These are phyloP conservation scores for Madurella fahalii DNA, from an alignment of 2,329 filamentous ascomycete genomes.

Conservation along the genomic window DNA sequence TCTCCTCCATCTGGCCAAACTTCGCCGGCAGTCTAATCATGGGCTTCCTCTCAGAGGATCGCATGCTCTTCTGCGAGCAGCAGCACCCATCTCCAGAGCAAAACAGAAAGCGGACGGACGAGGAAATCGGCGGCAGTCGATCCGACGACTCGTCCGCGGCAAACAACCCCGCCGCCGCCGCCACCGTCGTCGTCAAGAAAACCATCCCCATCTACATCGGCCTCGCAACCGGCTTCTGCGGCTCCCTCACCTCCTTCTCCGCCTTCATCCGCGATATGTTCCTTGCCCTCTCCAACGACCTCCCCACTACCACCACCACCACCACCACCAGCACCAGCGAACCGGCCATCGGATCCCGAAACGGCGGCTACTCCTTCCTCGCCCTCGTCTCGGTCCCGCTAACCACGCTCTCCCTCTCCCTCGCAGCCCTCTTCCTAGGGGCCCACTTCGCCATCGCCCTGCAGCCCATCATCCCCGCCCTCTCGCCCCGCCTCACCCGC, in stretches of 20 bases:
- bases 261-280: conserved; percentile 78
- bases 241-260: conserved; percentile 77
- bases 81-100: conserved; percentile 15
- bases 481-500: conserved; percentile 55
- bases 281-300: conserved; percentile 71
- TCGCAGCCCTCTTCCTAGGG: conserved; percentile 67
- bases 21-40: conserved; percentile 76
- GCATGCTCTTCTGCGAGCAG: conserved; percentile 61
- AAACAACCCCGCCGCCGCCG: conserved; percentile 14
- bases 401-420: conserved; percentile 64
- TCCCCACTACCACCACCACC: conserved; percentile 47
- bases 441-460: conserved; percentile 67
- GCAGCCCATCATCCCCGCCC: conserved; percentile 53
- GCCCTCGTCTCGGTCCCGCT: conserved; percentile 73
- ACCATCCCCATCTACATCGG: conserved; percentile 82
- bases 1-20: conserved; percentile 81
- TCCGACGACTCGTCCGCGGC: not conserved
- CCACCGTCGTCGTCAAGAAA: conserved; percentile 62
- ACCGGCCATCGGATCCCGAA: conserved; percentile 40
- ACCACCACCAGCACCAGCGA: not conserved
- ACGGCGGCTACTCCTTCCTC: conserved; percentile 77
- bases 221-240: conserved; percentile 65
- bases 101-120: conserved; percentile 27
- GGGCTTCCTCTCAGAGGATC: conserved; percentile 80
- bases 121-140: conserved; percentile 31